Base-by-base conservation (phyloP, 2,329 filamentous ascomycete genomes). In the Triangularia setosa region DNA sequence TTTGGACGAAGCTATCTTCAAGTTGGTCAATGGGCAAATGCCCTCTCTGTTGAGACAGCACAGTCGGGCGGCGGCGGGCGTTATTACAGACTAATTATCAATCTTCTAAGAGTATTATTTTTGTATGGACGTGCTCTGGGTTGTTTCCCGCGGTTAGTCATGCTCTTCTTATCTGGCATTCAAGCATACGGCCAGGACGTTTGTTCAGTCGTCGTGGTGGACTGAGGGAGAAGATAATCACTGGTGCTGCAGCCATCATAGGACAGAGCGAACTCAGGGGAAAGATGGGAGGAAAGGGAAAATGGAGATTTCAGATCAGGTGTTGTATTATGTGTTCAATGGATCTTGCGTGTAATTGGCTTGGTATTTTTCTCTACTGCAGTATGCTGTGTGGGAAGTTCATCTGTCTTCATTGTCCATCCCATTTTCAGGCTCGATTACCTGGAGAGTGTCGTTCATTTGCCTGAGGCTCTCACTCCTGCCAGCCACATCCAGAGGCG, bases 1-100 rank as follows among this genome's bases (percentile, higher is more conserved):
- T 30, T 75, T 81, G 6, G 76, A 78, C 24, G 72, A 78, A 18
- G 75, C 74, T 35, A 72, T 82, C 61, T 65, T 62, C 1, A 70
- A 67, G 18, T 71, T 82, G 24, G 72, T 76, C 48, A 64, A 65
- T 0, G 80, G 79, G 0, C 65, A 65, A 9, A 72, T 82, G 40
- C 79, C 79, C 0, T 71, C 73, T 0, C 64, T 74, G 4, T 70
- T 80, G 55, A 70, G 77, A 25, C 71, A 72, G 18, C 66, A 74
- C 14, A 73, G 70, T 53, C 69, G 72, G 2, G 72, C 73, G 1
- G 73, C 73, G 0, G 71, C 73, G 0, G 69, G 69, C 0, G 73
- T 74, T 64, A 67, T 68, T 0, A 21, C 21, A 63, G 52, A 67
- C 14, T 35, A 12, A 21, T 18, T 40, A n/a, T 40, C 11, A 16